Base-by-base conservation (phyloP, 805 yeast species). In the Zygotorulaspora florentina region DNA sequence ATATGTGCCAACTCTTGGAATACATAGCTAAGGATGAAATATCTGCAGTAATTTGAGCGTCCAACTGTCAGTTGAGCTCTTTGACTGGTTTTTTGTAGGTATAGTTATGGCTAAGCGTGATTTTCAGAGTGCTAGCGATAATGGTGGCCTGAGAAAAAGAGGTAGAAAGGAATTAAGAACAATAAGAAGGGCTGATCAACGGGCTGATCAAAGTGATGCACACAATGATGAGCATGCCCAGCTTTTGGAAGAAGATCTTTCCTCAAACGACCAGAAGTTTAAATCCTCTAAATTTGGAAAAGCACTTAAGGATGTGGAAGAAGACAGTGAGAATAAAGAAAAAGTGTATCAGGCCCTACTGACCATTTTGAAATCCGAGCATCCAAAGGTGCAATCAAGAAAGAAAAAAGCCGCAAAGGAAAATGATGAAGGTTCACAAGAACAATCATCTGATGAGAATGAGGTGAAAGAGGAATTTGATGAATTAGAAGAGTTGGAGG, bases 291-390 rank as follows among this genome's bases (percentile, higher is more conserved):
- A 56, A 13, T 13, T n/a, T 16, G 12, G 36, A 10, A 45, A 47
- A 6, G 60, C 55, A 15, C 46, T 41, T 23, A 30, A 47, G 20
- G 26, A 5, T 9, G n/a, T 12, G 7, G 46, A 37, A 55, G 59
- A 37, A 36, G 47, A 34, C 38, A 62, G 54, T 26, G 64, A 59
- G 6, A 42, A 45, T 53, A 57, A 65, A 27, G 72, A 74, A 2
- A 69, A 71, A 56, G 85, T 85, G 0, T 85, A 85, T 62, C 74
- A 76, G 53, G 90, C 91, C 1, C 67, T 85, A 40, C 61, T 85
- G 57, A 79, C 87, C 1, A 70, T 85, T 40, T 69, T 85, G 49
- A 74, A 70, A 35, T 64, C 77, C 8, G 81, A 76, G 42, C 75
- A 73, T 50, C 60, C 65, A 16, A 59, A 41, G 44, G 45, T 29